phyloP scores from a whole-genome alignment of 768 basidiomycete genomes.

The Tephrocybe sp. region DNA sequence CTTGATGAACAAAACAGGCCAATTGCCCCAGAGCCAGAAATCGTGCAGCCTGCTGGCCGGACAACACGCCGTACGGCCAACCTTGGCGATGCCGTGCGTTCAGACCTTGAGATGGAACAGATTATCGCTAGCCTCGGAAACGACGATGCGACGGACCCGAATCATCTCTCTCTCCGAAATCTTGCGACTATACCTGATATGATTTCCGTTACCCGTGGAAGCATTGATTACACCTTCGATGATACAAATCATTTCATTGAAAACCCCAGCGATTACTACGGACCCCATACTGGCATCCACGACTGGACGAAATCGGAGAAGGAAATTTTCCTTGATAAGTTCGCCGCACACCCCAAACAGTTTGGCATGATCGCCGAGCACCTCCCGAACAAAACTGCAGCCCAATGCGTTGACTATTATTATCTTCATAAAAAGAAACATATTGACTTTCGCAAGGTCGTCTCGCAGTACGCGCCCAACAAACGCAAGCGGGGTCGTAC shows the following conservation, averaged over 20 bases:
- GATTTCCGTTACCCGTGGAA: slow-evolving; percentile 66
- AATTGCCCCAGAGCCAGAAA: slow-evolving; percentile 38
- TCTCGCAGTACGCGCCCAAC: slow-evolving; percentile 63
- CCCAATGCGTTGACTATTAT: slow-evolving; percentile 91
- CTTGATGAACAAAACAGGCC: slow-evolving; percentile 63
- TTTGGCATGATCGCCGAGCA: slow-evolving; percentile 88
- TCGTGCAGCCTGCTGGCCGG: slow-evolving; percentile 43
- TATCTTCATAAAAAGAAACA: slow-evolving; percentile 90
- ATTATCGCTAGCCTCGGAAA: slow-evolving; percentile 93
- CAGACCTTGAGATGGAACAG: slow-evolving; percentile 96
- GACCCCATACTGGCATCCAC: slow-evolving; percentile 67
- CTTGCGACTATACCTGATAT: slow-evolving; percentile 90
- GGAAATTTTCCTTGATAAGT: slow-evolving; percentile 74
- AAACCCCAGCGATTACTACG: slow-evolving; percentile 78
- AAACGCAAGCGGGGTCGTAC: slow-evolving; percentile 62
- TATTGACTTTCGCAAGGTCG: slow-evolving; percentile 82
- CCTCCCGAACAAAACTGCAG: slow-evolving; percentile 80
- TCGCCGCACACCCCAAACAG: slow-evolving; percentile 86
- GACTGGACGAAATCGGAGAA: slow-evolving; percentile 91
- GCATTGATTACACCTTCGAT: slow-evolving; percentile 67
- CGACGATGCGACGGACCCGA: slow-evolving; percentile 92
- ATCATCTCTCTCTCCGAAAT: slow-evolving; percentile 81
- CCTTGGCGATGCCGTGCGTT: slow-evolving; percentile 86
- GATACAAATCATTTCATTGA: slow-evolving; percentile 83
- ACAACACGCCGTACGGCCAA: slow-evolving; percentile 73